Conservation (phyloP, 176 grass and related monocot species). For the Ananas comosus region DNA sequence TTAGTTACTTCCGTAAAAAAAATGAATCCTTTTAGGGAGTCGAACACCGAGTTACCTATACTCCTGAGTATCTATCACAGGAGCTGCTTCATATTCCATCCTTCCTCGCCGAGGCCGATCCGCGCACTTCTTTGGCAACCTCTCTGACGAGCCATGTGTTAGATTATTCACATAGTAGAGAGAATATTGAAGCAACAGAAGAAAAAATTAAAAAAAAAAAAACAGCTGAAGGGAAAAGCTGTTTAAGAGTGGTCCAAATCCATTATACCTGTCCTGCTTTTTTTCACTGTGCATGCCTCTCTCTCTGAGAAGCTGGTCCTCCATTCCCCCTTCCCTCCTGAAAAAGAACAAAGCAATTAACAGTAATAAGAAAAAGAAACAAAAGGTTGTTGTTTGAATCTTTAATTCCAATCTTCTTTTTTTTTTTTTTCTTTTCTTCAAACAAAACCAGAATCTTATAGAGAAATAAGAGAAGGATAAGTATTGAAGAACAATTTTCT, state of each 20-base stretch:
- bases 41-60: conserved; percentile 47
- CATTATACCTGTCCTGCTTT: conserved; percentile 76
- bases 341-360: background rate
- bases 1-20: conserved; percentile 4
- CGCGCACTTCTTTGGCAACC: conserved; percentile 34
- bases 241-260: conserved; percentile 14
- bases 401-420: conserved; percentile 13
- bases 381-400: conserved; percentile 17
- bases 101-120: conserved; percentile 40
- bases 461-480: background rate
- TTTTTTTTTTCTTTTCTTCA: background rate
- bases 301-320: conserved; percentile 72
- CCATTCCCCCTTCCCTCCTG: conserved; percentile 19
- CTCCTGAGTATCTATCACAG: conserved; percentile 77
- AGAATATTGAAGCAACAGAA: conserved; percentile 12
- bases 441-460: background rate
- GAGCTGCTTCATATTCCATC: conserved; percentile 42
- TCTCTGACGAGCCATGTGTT: conserved; percentile 37
- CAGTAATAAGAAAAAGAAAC: background rate
- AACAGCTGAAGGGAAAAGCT: conserved; percentile 17
- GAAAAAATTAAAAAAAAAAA: conserved; percentile 6
- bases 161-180: background rate
- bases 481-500: background rate
- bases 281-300: conserved; percentile 71
- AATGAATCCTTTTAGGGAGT: background rate